These are phyloP conservation scores for Eucalyptus pauciflora DNA, from an alignment of 345 rosid genomes.

Conservation along the genomic window DNA sequence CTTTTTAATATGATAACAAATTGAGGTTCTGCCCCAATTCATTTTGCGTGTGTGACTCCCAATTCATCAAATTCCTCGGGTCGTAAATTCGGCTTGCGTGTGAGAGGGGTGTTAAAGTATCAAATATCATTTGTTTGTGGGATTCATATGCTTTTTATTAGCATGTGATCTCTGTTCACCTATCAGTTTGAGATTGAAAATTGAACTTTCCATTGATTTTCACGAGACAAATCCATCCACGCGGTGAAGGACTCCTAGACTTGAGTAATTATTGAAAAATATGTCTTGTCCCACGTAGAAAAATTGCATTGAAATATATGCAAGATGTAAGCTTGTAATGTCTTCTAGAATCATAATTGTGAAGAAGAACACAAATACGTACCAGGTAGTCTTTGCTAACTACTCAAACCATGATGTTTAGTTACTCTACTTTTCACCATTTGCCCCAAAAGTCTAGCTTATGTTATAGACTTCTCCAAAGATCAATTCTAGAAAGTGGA, in stretches of 20 bases:
- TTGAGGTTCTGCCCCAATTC: not conserved
- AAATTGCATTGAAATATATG: not conserved
- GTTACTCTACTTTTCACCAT: not conserved
- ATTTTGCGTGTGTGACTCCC: not conserved
- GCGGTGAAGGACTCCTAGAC: not conserved
- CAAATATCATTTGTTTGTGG: not conserved
- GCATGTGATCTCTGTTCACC: accelerated
- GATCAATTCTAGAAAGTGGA: not conserved
- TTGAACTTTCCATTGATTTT: not conserved
- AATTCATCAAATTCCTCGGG: not conserved
- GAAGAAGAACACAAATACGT: not conserved
- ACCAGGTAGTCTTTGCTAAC: not conserved
- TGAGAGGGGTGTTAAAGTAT: not conserved
- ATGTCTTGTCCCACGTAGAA: not conserved
- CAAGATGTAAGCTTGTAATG: not conserved
- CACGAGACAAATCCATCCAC: accelerated
- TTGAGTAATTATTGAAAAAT: not conserved
- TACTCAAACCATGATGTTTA: not conserved
- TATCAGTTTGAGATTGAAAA: not conserved
- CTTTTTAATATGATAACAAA: not conserved
- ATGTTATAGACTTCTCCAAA: not conserved
- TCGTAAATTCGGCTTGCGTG: not conserved
- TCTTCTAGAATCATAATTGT: not conserved
- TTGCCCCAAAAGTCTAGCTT: not conserved
- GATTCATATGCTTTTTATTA: not conserved